phyloP scores from a whole-genome alignment of 805 yeast species.

The Ascoidea asiatica region DNA sequence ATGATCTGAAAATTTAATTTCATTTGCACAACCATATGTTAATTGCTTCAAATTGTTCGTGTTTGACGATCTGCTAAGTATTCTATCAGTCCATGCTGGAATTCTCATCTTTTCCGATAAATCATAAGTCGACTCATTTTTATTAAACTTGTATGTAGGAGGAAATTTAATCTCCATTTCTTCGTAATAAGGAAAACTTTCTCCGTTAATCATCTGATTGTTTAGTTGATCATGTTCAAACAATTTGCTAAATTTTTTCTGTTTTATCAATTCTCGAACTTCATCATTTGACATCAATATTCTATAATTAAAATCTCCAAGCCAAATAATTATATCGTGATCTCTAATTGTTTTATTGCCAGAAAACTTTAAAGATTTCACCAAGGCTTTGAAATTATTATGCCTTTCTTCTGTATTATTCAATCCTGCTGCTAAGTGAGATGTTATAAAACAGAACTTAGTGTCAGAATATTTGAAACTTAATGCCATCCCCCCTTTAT shows the following conservation, averaged over 20 bases:
- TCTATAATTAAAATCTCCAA: slow-evolving; percentile 90
- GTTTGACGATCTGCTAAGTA: slow-evolving; percentile 41
- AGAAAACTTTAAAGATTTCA: slow-evolving; percentile 55
- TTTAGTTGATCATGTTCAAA: slow-evolving; percentile 68
- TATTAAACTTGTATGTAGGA: slow-evolving; percentile 92
- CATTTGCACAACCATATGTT: slow-evolving; percentile 43
- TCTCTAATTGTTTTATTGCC: slow-evolving; percentile 47
- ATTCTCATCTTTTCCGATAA: slow-evolving; percentile 83
- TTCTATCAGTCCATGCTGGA: slow-evolving; percentile 97
- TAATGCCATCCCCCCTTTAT: slow-evolving; percentile 70
- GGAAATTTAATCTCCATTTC: slow-evolving; percentile 71
- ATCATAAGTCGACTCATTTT: slow-evolving; percentile 72
- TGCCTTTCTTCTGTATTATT: slow-evolving; percentile 73
- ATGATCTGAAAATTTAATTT: slow-evolving; percentile 70
- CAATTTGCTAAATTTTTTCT: slow-evolving; percentile 33
- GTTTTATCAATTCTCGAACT: slow-evolving; percentile 43
- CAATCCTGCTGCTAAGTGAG: slow-evolving; percentile 92
- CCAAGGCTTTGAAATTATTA: slow-evolving; percentile 70
- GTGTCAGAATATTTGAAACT: slow-evolving; percentile 55
- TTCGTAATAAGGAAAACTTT: slow-evolving; percentile 67
- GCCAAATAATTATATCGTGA: slow-evolving; percentile 76
- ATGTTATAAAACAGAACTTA: slow-evolving; percentile 62
- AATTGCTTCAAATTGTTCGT: slow-evolving; percentile 37
- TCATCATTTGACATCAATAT: slow-evolving; percentile 58
- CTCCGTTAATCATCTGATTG: slow-evolving; percentile 60